These are phyloP conservation scores for Mesostigma viride DNA, from an alignment of 139 green algal species.

Conservation along the genomic window DNA sequence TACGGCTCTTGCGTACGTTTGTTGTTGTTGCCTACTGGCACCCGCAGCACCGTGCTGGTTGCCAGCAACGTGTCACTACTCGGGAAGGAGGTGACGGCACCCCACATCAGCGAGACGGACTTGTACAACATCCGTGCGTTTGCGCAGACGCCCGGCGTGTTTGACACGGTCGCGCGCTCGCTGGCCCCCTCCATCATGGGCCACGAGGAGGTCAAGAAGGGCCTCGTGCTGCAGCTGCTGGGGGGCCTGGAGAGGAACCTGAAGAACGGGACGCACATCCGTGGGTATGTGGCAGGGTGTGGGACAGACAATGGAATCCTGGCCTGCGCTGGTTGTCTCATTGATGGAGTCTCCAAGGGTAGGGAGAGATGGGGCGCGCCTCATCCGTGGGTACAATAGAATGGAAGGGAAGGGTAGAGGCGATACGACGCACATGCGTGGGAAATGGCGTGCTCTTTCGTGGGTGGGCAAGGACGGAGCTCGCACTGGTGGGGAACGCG, in stretches of 20 bases:
- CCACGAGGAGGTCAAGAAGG: constrained; percentile 86
- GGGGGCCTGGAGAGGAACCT: constrained; percentile 54
- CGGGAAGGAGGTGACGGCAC: constrained; percentile 6
- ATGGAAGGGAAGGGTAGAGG: too few relatives aligned
- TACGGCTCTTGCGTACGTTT: too few relatives aligned
- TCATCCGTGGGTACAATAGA: too few relatives aligned
- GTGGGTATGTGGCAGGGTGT: constrained; percentile 46
- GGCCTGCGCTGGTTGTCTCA: too few relatives aligned
- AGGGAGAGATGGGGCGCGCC: too few relatives aligned
- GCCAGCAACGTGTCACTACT: constrained; percentile 30
- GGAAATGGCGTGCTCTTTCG: too few relatives aligned
- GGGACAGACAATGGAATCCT: too few relatives aligned
- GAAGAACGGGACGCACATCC: constrained; percentile 63
- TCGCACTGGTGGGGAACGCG: too few relatives aligned
- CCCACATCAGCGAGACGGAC: constrained; percentile 21
- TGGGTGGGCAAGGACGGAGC: too few relatives aligned
- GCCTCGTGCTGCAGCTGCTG: constrained; percentile 56
- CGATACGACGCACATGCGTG: too few relatives aligned
- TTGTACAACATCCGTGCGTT: constrained; percentile 38
- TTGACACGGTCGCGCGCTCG: constrained; percentile 67
- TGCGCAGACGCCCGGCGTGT: constrained; percentile 37
- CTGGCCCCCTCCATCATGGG: constrained; percentile 95
- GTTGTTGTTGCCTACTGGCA: too few relatives aligned
- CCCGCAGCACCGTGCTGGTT: constrained; percentile 37
- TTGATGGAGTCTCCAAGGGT: neutral